Base-by-base conservation (phyloP, 163 green algal genomes). In the Volvox carteri region DNA sequence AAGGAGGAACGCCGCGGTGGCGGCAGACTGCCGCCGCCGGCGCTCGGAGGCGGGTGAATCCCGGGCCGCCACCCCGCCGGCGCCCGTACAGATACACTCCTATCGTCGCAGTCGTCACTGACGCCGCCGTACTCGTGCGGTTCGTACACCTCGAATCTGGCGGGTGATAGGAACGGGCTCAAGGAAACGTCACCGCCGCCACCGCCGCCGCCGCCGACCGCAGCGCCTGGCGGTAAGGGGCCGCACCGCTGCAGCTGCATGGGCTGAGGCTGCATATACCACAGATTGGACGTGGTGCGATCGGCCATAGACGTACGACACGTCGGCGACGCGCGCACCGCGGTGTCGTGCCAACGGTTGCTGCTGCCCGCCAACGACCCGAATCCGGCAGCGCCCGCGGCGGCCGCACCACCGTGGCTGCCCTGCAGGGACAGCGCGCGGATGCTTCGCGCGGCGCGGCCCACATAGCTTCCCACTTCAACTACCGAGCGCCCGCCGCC, bases 11-110 rank as follows among this genome's bases (percentile, higher is more conserved):
- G 41, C 18, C 18, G 35, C 68, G 68, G 28, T 37, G 39, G 28
- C 68, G 68, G 33, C 41, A 54, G 70, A 35, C 70, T 42, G 39
- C 41, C 70, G 9, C 39, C 21, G 42, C 28, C 23, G 39, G 14
- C 16, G 18, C 4, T 9, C 70, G 37, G 41, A 3, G 77, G 77
- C 54, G 77, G 77, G 35, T 85, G 77, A 21, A 85, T 21, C 2
- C 77, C 77, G 2, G 77, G 21, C 5, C 77, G 18, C 77, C 77
- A 85, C 7, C 77, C 77, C 18, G 44, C 25, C 54, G 77, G 77
- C 37, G 54, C n/a, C 52, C 39, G 35, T 28, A 72, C 77, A 6
- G 77, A 72, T 21, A 52, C 37, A 6, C 77, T 33, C 52, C 77
- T 85, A 37, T 85, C 77, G 23, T 85, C 52, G 25, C 52, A 70